A percentile compares a stretch with the other conserved stretches of the same genome.
Conservation (phyloP, 306 rosid species). For the Lablab purpureus region DNA sequence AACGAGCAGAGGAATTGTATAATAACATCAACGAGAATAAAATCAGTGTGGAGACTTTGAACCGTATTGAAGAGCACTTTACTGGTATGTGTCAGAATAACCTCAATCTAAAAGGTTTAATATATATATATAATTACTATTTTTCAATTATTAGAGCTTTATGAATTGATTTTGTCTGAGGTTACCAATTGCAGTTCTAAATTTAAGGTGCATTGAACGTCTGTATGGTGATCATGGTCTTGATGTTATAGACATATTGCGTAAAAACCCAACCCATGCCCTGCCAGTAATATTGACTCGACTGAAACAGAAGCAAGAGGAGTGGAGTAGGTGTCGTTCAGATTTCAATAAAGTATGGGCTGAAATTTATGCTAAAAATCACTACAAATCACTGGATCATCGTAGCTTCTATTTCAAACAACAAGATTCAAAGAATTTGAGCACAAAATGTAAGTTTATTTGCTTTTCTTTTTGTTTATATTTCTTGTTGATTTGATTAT, state of each 20-base stretch:
- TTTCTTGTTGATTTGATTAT: constrained; percentile 29
- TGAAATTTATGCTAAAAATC: constrained; percentile 92
- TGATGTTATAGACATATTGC: constrained; percentile 90
- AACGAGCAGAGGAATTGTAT: constrained; percentile 85
- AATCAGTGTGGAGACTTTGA: constrained; percentile 62
- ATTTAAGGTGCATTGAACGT: constrained; percentile 96
- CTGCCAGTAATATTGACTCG: constrained; percentile 90
- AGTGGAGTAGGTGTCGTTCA: constrained; percentile 90
- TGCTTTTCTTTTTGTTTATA: neutral
- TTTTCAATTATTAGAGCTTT: constrained; percentile 24
- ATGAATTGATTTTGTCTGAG: constrained; percentile 33
- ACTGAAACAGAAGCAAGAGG: constrained; percentile 96
- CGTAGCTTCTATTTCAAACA: constrained; percentile 99
- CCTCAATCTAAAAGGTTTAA: neutral
- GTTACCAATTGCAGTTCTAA: constrained; percentile 65
- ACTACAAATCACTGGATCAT: constrained; percentile 97
- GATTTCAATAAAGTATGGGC: constrained; percentile 99
- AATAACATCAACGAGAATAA: constrained; percentile 71
- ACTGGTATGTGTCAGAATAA: constrained; percentile 67
- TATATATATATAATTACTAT: neutral
- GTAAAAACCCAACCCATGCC: constrained; percentile 82
- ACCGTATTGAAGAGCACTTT: constrained; percentile 81
- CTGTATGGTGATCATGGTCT: constrained; percentile 98
- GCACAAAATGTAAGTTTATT: constrained; percentile 78
- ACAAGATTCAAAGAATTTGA: constrained; percentile 96